Evolutionary conservation across 352 stramenopile species (phyloP).

Genomic region (Pythium apleroticum): DNA sequence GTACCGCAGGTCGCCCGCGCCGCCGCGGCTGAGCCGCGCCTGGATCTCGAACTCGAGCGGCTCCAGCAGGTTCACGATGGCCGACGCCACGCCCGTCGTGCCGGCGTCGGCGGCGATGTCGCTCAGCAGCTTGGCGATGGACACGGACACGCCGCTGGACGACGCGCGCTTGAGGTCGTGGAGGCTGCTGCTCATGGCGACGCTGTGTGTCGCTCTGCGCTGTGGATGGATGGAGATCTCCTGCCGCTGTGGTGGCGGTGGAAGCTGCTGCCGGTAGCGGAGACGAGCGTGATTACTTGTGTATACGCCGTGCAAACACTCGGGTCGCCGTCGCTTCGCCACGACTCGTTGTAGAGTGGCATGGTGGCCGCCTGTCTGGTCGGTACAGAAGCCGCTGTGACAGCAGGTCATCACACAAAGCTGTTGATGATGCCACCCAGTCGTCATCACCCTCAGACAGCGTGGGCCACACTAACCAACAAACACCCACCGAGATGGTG

Average conservation of each 20-base stretch:
- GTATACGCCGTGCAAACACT: not conserved
- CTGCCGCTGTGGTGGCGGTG: too few species aligned
- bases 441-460: not conserved
- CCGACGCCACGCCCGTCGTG: not conserved
- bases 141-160: slow-evolving; percentile 7
- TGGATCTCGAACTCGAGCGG: slow-evolving; percentile 25
- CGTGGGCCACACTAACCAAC: not conserved
- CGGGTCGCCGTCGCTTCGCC: not conserved
- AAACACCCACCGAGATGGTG: not conserved
- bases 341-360: too few species aligned
- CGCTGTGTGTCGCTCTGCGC: too few species aligned
- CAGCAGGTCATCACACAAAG: not conserved
- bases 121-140: slow-evolving; percentile 12
- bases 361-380: not conserved
- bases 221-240: too few species aligned
- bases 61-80: slow-evolving; percentile 21
- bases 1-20: slow-evolving; percentile 41
- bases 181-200: not conserved
- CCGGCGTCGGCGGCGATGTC: slow-evolving; percentile 5
- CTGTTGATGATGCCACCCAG: not conserved
- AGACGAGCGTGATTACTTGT: not conserved
- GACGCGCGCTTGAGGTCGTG: slow-evolving; percentile 3
- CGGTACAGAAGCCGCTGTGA: not conserved
- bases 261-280: not conserved
- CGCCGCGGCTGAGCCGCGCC: not conserved